These are phyloP conservation scores for Polytrichum commune DNA, from an alignment of 225 moss, liverwort and hornwort genomes.

Conservation along the genomic window DNA sequence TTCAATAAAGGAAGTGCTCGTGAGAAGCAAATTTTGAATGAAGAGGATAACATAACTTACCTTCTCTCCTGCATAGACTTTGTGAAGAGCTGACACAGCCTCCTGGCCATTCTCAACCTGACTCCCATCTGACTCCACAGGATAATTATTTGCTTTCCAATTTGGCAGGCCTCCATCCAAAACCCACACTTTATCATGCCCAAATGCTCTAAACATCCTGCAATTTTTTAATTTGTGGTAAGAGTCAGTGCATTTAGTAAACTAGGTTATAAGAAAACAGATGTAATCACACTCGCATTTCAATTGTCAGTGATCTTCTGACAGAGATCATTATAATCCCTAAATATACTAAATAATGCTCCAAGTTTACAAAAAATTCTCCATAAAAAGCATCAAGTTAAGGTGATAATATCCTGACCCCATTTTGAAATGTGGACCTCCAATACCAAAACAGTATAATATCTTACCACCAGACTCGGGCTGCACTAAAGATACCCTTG, in stretches of 20 bases:
- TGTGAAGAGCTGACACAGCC: conserved; percentile 58
- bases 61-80: conserved; percentile 53
- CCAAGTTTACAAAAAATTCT: too few species aligned
- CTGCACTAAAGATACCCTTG: conserved; percentile 94
- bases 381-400: too few species aligned
- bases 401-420: too few species aligned
- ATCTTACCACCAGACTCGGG: conserved; percentile 93
- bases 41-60: conserved; percentile 14
- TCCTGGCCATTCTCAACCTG: conserved; percentile 43
- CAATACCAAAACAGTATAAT: not conserved
- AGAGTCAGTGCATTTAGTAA: too few species aligned
- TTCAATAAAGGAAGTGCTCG: too few species aligned
- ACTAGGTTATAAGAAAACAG: too few species aligned
- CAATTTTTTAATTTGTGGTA: not conserved
- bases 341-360: too few species aligned
- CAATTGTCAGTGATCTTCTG: too few species aligned
- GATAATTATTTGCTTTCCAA: conserved; percentile 68
- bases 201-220: conserved; percentile 98
- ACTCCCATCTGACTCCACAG: conserved; percentile 47
- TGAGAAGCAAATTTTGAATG: not conserved
- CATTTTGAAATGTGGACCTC: too few species aligned
- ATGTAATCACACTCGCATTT: too few species aligned
- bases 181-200: conserved; percentile 91
- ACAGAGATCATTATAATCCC: too few species aligned
- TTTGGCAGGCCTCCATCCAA: conserved; percentile 89